Percentiles rank a stretch among this genome's conserved stretches.
These are phyloP conservation scores for Sarcodon aspratus DNA, from an alignment of 768 basidiomycete species.

Conservation along the genomic window DNA sequence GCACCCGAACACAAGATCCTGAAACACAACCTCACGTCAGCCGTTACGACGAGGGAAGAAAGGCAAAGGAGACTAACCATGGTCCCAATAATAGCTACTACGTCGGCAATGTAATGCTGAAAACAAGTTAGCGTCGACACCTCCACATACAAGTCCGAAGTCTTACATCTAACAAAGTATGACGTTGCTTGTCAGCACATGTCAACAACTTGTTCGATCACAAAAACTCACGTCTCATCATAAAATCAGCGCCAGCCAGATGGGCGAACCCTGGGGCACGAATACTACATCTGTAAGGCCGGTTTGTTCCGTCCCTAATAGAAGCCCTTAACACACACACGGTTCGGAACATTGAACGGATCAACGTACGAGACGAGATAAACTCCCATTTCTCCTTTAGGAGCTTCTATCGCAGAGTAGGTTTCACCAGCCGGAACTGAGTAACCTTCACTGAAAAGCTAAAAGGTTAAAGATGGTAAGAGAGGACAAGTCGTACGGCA, in stretches of 20 bases:
- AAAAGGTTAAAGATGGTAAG: slow-evolving; percentile 4
- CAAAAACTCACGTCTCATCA: slow-evolving; percentile 77
- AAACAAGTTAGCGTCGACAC: slow-evolving; percentile 6
- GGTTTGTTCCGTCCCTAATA: slow-evolving; percentile 80
- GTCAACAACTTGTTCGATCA: slow-evolving; percentile 1
- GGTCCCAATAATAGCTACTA: slow-evolving; percentile 94
- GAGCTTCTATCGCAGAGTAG: slow-evolving; percentile 95
- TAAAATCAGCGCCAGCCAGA: slow-evolving; percentile 92
- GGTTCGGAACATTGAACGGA: background rate
- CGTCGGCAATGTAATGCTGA: slow-evolving; percentile 84
- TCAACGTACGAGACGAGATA: slow-evolving; percentile 84
- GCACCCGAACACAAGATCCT: slow-evolving; percentile 92
- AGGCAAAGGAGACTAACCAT: slow-evolving; percentile 48
- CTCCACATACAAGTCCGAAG: background rate
- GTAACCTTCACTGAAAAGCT: slow-evolving; percentile 96
- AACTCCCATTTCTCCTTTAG: slow-evolving; percentile 98
- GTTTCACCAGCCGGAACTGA: slow-evolving; percentile 95
- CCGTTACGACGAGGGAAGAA: slow-evolving; percentile 1
- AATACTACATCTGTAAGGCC: slow-evolving; percentile 95
- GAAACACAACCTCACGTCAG: slow-evolving; percentile 2
- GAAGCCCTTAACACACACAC: background rate
- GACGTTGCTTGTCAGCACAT: background rate
- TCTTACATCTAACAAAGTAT: slow-evolving; percentile 24
- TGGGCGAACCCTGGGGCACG: slow-evolving; percentile 96
- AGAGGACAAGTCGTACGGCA: slow-evolving; percentile 29